phyloP scores from a whole-genome alignment of 2,329 filamentous ascomycete species.

The Biscogniauxia marginata region DNA sequence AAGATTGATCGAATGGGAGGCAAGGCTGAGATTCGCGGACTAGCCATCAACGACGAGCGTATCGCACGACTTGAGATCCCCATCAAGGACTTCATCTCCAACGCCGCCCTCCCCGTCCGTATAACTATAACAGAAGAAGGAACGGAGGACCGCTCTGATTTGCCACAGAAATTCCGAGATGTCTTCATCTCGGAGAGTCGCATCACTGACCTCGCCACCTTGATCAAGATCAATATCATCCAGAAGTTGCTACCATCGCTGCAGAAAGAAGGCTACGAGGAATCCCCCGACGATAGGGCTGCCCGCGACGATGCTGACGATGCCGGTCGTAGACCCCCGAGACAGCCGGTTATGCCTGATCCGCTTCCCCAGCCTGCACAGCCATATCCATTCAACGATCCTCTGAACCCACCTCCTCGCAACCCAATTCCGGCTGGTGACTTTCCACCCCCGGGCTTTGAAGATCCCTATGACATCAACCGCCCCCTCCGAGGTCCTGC shows the following conservation, averaged over 20 bases:
- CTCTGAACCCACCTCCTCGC: constrained; percentile 59
- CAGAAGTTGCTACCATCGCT: constrained; percentile 79
- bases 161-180: constrained; percentile 49
- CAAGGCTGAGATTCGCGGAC: constrained; percentile 79
- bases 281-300: constrained; percentile 45
- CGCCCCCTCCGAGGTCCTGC: constrained; percentile 55
- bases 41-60: constrained; percentile 77
- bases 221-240: constrained; percentile 77
- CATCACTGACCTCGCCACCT: constrained; percentile 64
- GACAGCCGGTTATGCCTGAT: constrained; percentile 45
- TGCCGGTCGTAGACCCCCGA: constrained; percentile 41
- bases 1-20: constrained; percentile 79
- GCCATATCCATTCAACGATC: constrained; percentile 67
- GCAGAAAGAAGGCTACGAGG: constrained; percentile 76
- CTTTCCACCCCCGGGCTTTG: constrained; percentile 85
- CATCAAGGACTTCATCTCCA: constrained; percentile 72
- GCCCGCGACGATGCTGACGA: constrained; percentile 42
- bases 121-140: constrained; percentile 48
- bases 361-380: constrained; percentile 58
- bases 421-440: constrained; percentile 67
- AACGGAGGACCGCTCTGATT: constrained; percentile 49
- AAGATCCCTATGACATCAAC: constrained; percentile 86
- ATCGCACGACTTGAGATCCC: constrained; percentile 75
- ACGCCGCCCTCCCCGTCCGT: constrained; percentile 53
- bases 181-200: constrained; percentile 74